phyloP scores from a whole-genome alignment of 176 grass and related monocot genomes.

The Metroxylon sagu region DNA sequence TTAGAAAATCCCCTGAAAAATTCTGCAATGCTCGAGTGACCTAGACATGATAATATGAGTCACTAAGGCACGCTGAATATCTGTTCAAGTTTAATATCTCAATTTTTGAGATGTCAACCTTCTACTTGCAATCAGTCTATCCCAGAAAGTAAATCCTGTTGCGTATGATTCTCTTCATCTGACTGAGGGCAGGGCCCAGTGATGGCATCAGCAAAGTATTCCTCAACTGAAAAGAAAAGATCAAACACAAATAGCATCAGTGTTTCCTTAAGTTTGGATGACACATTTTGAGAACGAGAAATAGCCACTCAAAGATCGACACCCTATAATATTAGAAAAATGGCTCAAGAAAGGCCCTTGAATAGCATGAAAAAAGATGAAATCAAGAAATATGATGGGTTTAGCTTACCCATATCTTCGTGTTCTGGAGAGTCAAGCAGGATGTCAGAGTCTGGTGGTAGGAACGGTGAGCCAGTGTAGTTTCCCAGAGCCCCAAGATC shows the following conservation, averaged over 20 bases:
- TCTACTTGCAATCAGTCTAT: too few species aligned
- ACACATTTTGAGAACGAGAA: too few species aligned
- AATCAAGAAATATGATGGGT: neutral
- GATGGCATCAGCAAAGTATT: constrained; percentile 76
- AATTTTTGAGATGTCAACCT: too few species aligned
- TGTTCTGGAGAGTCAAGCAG: constrained; percentile 83
- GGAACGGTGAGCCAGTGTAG: constrained; percentile 76
- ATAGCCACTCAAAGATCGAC: too few species aligned
- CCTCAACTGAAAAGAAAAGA: constrained; percentile 52
- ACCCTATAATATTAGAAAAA: too few species aligned
- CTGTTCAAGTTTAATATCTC: too few species aligned
- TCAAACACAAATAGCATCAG: neutral
- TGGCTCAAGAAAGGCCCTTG: neutral
- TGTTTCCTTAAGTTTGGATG: too few species aligned
- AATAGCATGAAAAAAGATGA: neutral
- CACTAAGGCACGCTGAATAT: neutral
- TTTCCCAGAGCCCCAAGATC: constrained; percentile 85
- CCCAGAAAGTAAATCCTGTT: neutral
- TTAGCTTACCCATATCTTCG: constrained; percentile 75
- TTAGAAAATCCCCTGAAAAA: constrained; percentile 38
- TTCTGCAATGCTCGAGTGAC: constrained; percentile 18
- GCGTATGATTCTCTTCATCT: constrained; percentile 68
- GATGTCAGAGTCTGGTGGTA: constrained; percentile 82
- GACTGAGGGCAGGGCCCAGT: constrained; percentile 55
- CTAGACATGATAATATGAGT: too few species aligned